Base-by-base conservation (phyloP, 2,329 filamentous ascomycete genomes). In the Clarireedia paspali region DNA sequence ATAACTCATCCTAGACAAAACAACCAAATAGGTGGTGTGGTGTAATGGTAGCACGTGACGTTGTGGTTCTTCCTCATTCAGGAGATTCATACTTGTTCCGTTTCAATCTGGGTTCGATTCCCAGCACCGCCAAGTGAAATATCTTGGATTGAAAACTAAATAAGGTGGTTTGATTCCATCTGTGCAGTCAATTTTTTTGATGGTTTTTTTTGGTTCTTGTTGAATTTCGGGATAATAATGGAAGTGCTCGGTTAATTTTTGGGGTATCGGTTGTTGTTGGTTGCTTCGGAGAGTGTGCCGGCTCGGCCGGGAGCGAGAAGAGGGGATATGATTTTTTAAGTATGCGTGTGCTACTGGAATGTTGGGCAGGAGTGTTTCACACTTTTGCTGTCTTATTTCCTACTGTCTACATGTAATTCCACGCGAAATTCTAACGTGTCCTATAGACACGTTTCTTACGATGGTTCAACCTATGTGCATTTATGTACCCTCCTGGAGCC, bases 71-170 rank as follows among this genome's bases (percentile, higher is more conserved):
- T 57, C 55, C 50, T 45, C n/a, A 30, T 30, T 30, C 5, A 17
- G 56, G 55, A 59, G 57, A 56, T 49, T 48, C 53, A 64, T 59
- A 57, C 56, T 59, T 59, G 54, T 55, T 56, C 66, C 63, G 64
- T 67, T 66, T 67, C 65, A 68, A 68, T 66, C 53, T 55, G 66
- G 66, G 66, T 68, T 67, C 66, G 66, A 68, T 68, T 68, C 66
- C 65, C 66, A 66, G 66, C 63, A 64, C 66, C 66, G 66, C 66
- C 66, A 68, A 47, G 49, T 42, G 15, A 7, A 10, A 52, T 39
- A 47, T 30, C 47, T 52, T 63, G 60, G 62, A 61, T 66, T 67
- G 63, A 62, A 65, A 60, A 56, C 53, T 49, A 42, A n/a, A 4
- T 52, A 36, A 55, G 65, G n/a, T 58, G 62, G 64, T 63, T 63